phyloP scores from a whole-genome alignment of 2,329 filamentous ascomycete genomes.

The Fusarium abutilonis region DNA sequence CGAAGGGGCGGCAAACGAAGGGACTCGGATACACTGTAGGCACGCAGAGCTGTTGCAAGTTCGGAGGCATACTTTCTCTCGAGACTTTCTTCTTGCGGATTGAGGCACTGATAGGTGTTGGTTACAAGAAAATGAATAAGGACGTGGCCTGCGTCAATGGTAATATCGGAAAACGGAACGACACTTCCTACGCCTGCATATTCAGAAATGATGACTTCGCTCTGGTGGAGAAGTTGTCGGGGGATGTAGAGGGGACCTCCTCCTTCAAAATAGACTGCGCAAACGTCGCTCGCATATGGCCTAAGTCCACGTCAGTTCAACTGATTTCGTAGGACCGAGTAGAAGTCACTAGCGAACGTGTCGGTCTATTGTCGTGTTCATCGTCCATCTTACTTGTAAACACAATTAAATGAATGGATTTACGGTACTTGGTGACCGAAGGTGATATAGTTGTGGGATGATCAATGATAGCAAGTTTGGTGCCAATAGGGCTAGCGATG shows the following conservation, averaged over 20 bases:
- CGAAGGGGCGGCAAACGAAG: background rate
- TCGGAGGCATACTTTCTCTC: background rate
- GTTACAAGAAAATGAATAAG: conserved; percentile 18
- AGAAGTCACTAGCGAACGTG: background rate
- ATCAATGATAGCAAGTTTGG: no score
- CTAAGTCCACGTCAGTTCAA: background rate
- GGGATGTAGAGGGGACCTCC: background rate
- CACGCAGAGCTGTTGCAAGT: conserved; percentile 3
- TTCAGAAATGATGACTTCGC: background rate
- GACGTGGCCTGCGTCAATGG: background rate
- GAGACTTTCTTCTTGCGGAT: accelerated
- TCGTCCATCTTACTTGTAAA: background rate
- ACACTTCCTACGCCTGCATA: no score
- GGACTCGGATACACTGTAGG: background rate
- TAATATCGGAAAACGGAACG: background rate
- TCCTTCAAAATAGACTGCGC: conserved; percentile 1
- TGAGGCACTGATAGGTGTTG: conserved; percentile 7
- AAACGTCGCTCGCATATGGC: conserved; percentile 4
- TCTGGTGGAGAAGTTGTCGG: background rate
- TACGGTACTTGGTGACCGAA: no score
- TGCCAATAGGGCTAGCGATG: no score
- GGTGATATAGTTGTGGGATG: no score
- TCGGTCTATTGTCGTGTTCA: background rate
- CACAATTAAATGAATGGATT: no score
- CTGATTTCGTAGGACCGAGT: no score